Conservation (phyloP, 1,284 basidiomycete genomes). For the Cystobasidium slooffiae region DNA sequence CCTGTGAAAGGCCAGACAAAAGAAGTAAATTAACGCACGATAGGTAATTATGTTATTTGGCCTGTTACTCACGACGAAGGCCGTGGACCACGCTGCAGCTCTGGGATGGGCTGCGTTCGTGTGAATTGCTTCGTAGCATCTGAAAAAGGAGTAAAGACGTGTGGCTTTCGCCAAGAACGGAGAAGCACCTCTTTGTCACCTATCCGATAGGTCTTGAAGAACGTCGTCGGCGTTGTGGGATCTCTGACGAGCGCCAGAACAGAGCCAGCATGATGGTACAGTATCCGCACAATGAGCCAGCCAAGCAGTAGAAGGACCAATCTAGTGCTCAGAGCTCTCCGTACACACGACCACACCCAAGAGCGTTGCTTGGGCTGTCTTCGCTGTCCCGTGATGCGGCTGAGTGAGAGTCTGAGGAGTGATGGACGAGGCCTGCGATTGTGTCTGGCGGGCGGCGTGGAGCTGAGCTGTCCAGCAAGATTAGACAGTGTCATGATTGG, state of each 20-base stretch:
- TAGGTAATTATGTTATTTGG: background rate
- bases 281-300: background rate
- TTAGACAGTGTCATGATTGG: too few species aligned
- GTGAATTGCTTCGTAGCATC: conserved; percentile 24
- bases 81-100: conserved; percentile 18
- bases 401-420: conserved; percentile 4
- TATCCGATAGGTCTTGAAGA: conserved; percentile 32
- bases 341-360: background rate
- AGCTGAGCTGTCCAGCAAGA: too few species aligned
- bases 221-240: conserved; percentile 12
- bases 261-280: conserved; percentile 2
- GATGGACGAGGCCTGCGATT: background rate
- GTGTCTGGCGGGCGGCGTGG: too few species aligned
- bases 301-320: background rate
- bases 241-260: conserved; percentile 22
- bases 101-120: conserved; percentile 14
- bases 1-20: background rate
- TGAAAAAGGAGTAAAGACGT: conserved; percentile 6
- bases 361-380: background rate
- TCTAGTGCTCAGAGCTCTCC: background rate
- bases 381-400: background rate
- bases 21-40: background rate
- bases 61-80: background rate
- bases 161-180: conserved; percentile 21
- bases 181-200: conserved; percentile 3